Percentiles rank a stretch among this genome's conserved stretches.
Evolutionary conservation across 2,329 filamentous ascomycete species (phyloP).

Genomic region (Cercospora nicotianae): DNA sequence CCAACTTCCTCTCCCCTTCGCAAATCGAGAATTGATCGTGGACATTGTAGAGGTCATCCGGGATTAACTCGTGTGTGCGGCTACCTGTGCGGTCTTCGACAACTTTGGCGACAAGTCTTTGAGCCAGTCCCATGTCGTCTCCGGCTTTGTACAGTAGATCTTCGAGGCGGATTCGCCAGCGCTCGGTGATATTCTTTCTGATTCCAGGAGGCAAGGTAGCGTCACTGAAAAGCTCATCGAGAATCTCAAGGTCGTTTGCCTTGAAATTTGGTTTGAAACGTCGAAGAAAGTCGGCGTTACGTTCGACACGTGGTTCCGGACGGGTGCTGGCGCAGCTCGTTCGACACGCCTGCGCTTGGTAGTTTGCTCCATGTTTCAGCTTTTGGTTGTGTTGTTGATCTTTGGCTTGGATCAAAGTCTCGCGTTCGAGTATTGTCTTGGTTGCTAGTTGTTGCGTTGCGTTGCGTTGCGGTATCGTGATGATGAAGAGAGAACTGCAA

Average conservation of each 20-base stretch:
- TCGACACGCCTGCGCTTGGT: background rate
- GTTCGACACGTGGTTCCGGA: background rate
- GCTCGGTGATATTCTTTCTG: background rate
- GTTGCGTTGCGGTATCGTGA: background rate
- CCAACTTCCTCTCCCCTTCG: no score
- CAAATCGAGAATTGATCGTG: background rate
- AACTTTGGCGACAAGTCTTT: background rate
- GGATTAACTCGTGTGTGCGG: background rate
- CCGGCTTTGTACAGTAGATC: background rate
- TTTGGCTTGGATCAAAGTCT: background rate
- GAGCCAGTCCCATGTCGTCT: background rate
- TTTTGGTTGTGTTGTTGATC: background rate
- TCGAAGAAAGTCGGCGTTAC: background rate
- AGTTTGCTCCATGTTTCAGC: background rate
- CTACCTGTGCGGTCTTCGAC: background rate
- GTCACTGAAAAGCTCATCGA: background rate
- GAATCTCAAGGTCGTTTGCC: background rate
- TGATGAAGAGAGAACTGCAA: background rate
- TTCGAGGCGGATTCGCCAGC: background rate
- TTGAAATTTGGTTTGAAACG: background rate
- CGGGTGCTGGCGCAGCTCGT: background rate
- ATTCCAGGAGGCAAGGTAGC: background rate
- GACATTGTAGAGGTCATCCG: background rate
- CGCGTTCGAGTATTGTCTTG: background rate
- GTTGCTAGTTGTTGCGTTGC: background rate